Conservation (phyloP, 139 green algal species). For the Chlamydomonas sphaeroides region DNA sequence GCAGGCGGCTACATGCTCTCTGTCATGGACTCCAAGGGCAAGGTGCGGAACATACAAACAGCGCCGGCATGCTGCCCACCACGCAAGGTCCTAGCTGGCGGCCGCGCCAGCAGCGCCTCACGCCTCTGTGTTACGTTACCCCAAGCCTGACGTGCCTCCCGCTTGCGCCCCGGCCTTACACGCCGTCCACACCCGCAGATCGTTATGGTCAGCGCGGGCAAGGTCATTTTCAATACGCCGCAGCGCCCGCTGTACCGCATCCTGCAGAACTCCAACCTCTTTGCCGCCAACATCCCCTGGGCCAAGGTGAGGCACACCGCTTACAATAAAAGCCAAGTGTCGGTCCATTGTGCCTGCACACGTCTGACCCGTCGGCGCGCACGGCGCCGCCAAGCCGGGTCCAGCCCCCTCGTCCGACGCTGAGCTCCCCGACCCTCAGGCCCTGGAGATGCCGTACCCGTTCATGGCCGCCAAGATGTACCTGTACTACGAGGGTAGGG, state of each 20-base stretch:
- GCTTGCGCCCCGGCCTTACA: too few relatives aligned
- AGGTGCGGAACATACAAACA: neutral
- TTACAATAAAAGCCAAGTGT: too few relatives aligned
- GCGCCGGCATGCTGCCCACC: too few relatives aligned
- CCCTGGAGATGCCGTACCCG: neutral
- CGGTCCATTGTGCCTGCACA: too few relatives aligned
- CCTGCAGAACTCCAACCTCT: neutral
- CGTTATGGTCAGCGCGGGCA: neutral
- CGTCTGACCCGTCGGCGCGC: too few relatives aligned
- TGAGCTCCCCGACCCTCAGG: neutral
- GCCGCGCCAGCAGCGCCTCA: too few relatives aligned
- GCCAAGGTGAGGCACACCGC: neutral
- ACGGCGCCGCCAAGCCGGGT: too few relatives aligned
- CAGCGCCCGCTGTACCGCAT: neutral
- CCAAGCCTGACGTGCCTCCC: too few relatives aligned
- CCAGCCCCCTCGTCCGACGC: too few relatives aligned
- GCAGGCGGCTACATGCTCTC: neutral
- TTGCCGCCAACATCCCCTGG: neutral
- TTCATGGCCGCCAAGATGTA: neutral
- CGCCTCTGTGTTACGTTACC: too few relatives aligned
- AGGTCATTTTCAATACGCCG: neutral
- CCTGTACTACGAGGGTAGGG: neutral
- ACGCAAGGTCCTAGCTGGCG: too few relatives aligned
- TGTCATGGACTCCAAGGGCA: neutral
- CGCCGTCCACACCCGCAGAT: too few relatives aligned